These are phyloP conservation scores for Pistacia atlantica DNA, from an alignment of 345 rosid genomes.

Conservation along the genomic window DNA sequence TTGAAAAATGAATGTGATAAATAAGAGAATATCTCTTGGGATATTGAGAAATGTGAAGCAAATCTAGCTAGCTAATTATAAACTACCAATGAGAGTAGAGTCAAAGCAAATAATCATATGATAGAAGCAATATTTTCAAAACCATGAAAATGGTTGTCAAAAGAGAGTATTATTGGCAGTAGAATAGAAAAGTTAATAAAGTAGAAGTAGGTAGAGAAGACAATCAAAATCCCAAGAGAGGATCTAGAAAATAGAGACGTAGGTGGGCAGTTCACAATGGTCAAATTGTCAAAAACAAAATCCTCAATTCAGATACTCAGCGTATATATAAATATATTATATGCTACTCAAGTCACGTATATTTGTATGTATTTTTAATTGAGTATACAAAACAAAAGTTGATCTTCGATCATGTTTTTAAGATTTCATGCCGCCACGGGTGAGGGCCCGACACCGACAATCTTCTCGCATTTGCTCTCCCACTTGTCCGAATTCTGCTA, in stretches of 20 bases:
- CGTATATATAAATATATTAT: too few species aligned
- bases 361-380: neutral
- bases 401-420: neutral
- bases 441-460: slow-evolving; percentile 20
- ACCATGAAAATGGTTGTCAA: neutral
- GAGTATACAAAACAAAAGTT: neutral
- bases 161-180: neutral
- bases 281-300: too few species aligned
- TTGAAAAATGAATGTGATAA: neutral
- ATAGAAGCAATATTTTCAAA: neutral
- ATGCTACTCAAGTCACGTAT: neutral
- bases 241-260: too few species aligned
- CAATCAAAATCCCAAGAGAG: neutral
- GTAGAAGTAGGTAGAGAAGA: neutral
- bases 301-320: too few species aligned
- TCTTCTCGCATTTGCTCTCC: slow-evolving; percentile 14
- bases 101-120: neutral
- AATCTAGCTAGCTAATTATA: neutral
- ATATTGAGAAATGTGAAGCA: neutral
- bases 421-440: slow-evolving; percentile 9
- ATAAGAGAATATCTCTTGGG: neutral
- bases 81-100: neutral
- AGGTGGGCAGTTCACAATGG: neutral
- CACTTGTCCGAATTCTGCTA: slow-evolving; percentile 8
- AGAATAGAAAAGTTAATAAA: neutral